Evolutionary conservation across 2,329 filamentous ascomycete species (phyloP).

Genomic region (Aspergillus sp.): DNA sequence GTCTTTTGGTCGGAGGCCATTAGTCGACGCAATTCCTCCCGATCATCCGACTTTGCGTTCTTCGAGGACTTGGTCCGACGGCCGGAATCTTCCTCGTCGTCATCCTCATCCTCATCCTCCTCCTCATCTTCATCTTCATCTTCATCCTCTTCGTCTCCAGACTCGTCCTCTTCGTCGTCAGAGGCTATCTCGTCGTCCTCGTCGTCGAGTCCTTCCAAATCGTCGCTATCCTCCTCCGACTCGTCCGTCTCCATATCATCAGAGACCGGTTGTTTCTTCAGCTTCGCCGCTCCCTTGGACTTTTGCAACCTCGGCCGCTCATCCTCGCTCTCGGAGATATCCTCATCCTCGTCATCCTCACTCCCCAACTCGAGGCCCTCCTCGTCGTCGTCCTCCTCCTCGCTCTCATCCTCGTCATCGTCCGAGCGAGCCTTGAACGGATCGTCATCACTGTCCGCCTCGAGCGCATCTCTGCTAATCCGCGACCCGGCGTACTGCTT

Average conservation of each 20-base stretch:
- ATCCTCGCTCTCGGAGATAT: conserved; percentile 18
- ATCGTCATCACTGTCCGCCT: conserved; percentile 55
- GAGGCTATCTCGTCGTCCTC: conserved; percentile 20
- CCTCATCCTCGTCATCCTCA: conserved; percentile 26
- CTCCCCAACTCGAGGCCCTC: conserved; percentile 20
- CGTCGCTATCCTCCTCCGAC: conserved; percentile 26
- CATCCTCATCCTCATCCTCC: conserved; percentile 27
- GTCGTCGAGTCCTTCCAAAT: conserved; percentile 25
- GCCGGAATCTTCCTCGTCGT: conserved; percentile 22
- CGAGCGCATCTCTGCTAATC: conserved; percentile 67
- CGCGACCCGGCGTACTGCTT: conserved; percentile 76
- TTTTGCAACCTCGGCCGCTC: conserved; percentile 6
- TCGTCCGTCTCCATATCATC: conserved; percentile 20
- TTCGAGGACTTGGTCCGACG: conserved; percentile 21
- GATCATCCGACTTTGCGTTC: conserved; percentile 34
- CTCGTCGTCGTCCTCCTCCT: conserved; percentile 18
- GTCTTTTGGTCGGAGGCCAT: conserved; percentile 67
- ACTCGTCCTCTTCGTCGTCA: conserved; percentile 6
- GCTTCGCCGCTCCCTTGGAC: conserved; percentile 5
- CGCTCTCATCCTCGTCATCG: conserved; percentile 32
- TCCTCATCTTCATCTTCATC: conserved; percentile 27
- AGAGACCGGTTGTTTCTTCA: conserved; percentile 17
- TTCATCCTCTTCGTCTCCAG: conserved; percentile 24
- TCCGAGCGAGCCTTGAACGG: conserved; percentile 37
- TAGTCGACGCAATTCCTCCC: conserved; percentile 63